Conservation (phyloP, 306 rosid species). For the Spatholobus suberectus region DNA sequence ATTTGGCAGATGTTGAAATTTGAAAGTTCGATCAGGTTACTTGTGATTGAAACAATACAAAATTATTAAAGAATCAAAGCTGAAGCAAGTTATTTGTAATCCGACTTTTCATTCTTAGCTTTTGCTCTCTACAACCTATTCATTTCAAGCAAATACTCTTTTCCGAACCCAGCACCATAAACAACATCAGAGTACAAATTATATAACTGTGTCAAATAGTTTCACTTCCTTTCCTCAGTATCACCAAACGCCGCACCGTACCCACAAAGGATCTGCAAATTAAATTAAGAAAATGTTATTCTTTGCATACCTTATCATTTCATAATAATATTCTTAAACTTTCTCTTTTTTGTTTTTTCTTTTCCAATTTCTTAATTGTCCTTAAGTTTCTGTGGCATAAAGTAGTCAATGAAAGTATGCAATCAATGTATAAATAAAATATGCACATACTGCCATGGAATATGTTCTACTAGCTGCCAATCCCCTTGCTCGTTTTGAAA, state of each 20-base stretch:
- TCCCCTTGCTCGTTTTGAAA: constrained; percentile 75
- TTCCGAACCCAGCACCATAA: constrained; percentile 35
- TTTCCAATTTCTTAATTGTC: background rate
- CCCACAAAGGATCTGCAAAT: constrained; percentile 50
- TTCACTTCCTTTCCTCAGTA: constrained; percentile 39
- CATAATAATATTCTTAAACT: background rate
- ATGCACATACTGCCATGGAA: constrained; percentile 78
- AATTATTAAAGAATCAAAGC: constrained; percentile 21
- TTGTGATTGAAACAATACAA: constrained; percentile 17
- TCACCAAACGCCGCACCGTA: constrained; percentile 47
- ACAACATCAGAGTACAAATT: constrained; percentile 4
- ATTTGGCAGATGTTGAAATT: background rate
- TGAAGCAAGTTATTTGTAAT: constrained; percentile 28
- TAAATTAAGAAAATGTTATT: constrained; percentile 32
- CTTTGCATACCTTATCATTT: background rate
- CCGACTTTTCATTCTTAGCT: background rate
- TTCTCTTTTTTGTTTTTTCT: background rate
- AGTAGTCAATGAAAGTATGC: constrained; percentile 3
- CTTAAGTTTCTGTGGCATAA: background rate
- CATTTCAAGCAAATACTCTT: background rate
- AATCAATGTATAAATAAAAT: background rate
- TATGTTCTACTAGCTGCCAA: constrained; percentile 70
- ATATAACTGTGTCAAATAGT: constrained; percentile 14
- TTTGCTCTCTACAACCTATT: constrained; percentile 15
- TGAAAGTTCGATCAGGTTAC: constrained; percentile 1